These are phyloP conservation scores for Urtica urens DNA, from an alignment of 306 rosid genomes.

Conservation along the genomic window DNA sequence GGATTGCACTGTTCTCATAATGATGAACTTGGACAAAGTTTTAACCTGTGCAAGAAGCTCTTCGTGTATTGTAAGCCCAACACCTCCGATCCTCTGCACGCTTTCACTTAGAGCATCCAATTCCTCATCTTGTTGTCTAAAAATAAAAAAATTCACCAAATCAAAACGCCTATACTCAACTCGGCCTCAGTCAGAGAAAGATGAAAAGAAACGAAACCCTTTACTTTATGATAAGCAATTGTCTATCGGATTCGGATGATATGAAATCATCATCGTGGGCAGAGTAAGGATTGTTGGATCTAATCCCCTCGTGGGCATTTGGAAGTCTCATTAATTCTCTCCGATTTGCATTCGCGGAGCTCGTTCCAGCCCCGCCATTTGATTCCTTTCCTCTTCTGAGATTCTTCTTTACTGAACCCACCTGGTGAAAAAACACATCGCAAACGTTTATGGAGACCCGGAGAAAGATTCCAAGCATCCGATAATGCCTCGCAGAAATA, in stretches of 20 bases:
- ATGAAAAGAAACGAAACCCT: not conserved
- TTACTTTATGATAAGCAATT: conserved; percentile 88
- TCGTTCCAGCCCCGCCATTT: conserved; percentile 27
- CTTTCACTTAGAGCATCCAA: conserved; percentile 89
- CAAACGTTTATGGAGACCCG: not conserved
- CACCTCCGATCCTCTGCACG: conserved; percentile 90
- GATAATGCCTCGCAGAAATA: conserved; percentile 16
- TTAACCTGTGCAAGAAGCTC: conserved; percentile 84
- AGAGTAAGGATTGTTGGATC: conserved; percentile 41
- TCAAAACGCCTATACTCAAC: conserved; percentile 14
- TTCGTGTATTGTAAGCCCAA: conserved; percentile 93
- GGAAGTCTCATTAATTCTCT: conserved; percentile 88
- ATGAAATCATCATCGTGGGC: conserved; percentile 63
- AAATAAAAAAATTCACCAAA: conserved; percentile 15
- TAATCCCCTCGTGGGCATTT: conserved; percentile 38
- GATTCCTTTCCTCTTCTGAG: conserved; percentile 51
- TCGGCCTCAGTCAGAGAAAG: not conserved
- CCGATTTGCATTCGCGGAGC: conserved; percentile 47
- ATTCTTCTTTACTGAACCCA: conserved; percentile 46
- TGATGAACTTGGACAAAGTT: conserved; percentile 6
- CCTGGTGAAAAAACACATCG: conserved; percentile 32
- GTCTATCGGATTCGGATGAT: conserved; percentile 87
- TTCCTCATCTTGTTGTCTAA: conserved; percentile 88
- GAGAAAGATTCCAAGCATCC: conserved; percentile 6
- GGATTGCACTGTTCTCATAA: too few relatives aligned